Conservation (phyloP, 2,329 filamentous ascomycete species). For the Biscogniauxia sp. region DNA sequence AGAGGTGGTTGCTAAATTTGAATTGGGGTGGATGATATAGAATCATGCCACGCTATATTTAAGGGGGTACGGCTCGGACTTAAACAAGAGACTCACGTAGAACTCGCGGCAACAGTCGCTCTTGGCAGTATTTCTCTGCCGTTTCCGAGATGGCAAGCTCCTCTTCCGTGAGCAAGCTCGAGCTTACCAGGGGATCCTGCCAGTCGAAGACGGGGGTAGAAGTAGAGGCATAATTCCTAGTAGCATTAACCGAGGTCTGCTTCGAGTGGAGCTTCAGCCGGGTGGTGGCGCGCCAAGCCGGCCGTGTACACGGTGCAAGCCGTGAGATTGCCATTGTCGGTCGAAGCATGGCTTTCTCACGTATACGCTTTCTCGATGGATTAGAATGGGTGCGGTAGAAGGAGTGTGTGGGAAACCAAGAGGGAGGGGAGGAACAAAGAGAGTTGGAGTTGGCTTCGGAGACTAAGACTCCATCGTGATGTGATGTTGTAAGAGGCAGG, state of each 20-base stretch:
- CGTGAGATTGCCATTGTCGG: slow-evolving; percentile 19
- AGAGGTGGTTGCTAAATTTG: neutral
- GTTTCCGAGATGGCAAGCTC: slow-evolving; percentile 88
- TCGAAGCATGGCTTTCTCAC: slow-evolving; percentile 25
- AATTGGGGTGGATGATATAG: too few relatives aligned
- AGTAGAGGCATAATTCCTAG: slow-evolving; percentile 27
- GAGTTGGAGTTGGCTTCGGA: slow-evolving; percentile 9
- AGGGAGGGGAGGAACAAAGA: neutral
- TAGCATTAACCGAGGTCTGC: slow-evolving; percentile 1
- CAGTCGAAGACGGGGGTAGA: slow-evolving; percentile 67
- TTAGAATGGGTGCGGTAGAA: slow-evolving; percentile 5
- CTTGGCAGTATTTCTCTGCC: slow-evolving; percentile 91
- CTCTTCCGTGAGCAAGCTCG: slow-evolving; percentile 80
- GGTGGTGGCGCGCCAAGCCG: neutral
- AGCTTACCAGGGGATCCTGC: slow-evolving; percentile 80
- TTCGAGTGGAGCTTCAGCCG: slow-evolving; percentile 14
- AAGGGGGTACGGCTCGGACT: neutral
- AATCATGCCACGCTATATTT: neutral
- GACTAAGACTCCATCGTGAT: neutral
- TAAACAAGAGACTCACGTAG: slow-evolving; percentile 61
- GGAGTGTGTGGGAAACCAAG: neutral
- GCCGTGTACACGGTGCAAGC: slow-evolving; percentile 10
- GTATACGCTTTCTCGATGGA: slow-evolving; percentile 6
- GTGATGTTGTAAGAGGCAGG: neutral
- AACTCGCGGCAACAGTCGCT: slow-evolving; percentile 79